Evolutionary conservation across 192 early-diverging fungal genomes (phyloP), one percentile per base, ranked within the genome.

Genomic region (Phlyctochytrium planicorne): DNA sequence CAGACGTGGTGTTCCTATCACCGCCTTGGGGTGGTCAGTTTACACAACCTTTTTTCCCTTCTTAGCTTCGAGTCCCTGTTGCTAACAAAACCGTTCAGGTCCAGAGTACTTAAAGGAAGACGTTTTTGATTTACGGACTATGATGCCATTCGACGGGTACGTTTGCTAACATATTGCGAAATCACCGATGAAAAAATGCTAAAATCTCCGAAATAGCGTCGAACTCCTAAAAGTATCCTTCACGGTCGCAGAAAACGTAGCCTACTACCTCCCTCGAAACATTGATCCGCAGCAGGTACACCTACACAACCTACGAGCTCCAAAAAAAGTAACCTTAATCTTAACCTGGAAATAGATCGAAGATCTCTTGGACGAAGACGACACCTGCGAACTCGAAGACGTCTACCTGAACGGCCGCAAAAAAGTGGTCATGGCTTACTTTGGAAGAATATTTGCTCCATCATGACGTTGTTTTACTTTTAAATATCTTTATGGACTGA

Each of bases 21-120:
- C 94, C 94, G 40, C 95, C 95, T 36, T 98, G 96, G 96, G 96
- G 96, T 53, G 94, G 87, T 82, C 73, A 10, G 53, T 65, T n/a
- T n/a, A 14, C n/a, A n/a, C 40, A 47, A 47, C 40, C 20, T 47
- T 14, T 47, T 6, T 6, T 47, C 10, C 6, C 6, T 47, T 47
- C 40, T 20, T 47, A 47, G n/a, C n/a, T n/a, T n/a, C 16, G 3
- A 34, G 6, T 3, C 30, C 17, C 36, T 31, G 12, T 16, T 14
- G 16, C 20, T 14, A n/a, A 33, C 73, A n/a, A n/a, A n/a, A 47
- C 10, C 40, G 40, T 47, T 47, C 6, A 75, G 85, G 91, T 0
- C 93, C 93, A 59, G 74, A 85, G 50, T 97, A 97, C 72, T 63
- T 84, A 16, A 73, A 73, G 2, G 74, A 74, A 3, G 67, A 82